These are phyloP conservation scores for Talaromyces sp. DNA, from an alignment of 2,329 filamentous ascomycete genomes.

Conservation along the genomic window DNA sequence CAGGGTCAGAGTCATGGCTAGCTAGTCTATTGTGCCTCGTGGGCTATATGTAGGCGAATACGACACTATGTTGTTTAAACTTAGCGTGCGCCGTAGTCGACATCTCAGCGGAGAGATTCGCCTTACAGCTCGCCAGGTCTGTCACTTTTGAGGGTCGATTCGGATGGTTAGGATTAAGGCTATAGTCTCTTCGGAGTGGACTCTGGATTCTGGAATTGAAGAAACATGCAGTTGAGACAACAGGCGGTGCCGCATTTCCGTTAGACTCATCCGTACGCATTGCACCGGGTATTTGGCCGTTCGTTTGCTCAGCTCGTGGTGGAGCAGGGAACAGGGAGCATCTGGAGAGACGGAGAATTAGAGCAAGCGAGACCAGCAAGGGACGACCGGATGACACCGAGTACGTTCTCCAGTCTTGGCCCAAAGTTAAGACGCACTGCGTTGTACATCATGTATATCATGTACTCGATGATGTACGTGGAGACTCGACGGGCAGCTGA, in stretches of 20 bases:
- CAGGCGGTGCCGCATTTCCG: neutral
- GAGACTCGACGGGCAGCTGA: neutral
- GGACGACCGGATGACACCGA: constrained; percentile 4
- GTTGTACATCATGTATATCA: too few relatives aligned
- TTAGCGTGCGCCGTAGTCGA: constrained; percentile 1
- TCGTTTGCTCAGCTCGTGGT: neutral
- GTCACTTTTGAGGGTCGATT: neutral
- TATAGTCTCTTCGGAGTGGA: neutral
- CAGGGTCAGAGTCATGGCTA: constrained; percentile 2
- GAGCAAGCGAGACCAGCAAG: neutral
- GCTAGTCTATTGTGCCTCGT: constrained; percentile 9
- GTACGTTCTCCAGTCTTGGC: neutral
- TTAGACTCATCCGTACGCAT: neutral
- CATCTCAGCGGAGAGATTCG: neutral
- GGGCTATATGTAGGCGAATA: constrained; percentile 5
- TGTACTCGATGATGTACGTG: neutral
- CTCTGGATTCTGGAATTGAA: constrained; percentile 9
- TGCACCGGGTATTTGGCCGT: neutral
- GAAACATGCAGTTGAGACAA: neutral
- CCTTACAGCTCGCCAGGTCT: neutral
- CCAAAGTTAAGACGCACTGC: neutral
- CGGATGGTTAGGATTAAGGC: neutral
- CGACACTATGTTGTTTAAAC: constrained; percentile 9
- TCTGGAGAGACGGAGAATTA: neutral
- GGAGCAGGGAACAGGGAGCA: neutral